Base-by-base conservation (phyloP, 1,284 basidiomycete genomes). In the Hymenochaete sp. region DNA sequence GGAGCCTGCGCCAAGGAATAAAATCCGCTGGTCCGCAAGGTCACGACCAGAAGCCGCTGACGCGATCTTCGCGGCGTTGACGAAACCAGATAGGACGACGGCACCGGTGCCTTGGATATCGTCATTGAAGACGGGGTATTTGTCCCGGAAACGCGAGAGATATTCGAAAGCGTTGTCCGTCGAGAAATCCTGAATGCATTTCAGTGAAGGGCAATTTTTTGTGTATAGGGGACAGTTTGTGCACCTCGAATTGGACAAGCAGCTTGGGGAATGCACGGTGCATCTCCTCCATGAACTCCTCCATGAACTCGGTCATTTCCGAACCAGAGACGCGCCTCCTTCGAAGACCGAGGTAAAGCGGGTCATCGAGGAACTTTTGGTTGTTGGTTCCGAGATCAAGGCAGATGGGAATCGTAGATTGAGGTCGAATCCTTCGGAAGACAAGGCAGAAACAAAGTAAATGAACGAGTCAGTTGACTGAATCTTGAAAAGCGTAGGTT, bases 231-330 rank as follows among this genome's bases (percentile, higher is more conserved):
- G 42, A 18, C n/a, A n/a, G n/a, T n/a, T n/a, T n/a, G 27, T 58
- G 29, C 44, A 75, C 79, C 67, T 96, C 93, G 58, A 95, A 95
- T 65, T 96, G 93, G 47, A 95, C 73, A 57, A 95, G 75, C 43
- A 90, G 74, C 60, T 88, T 84, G 1, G 93, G 92, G 71, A 84
- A 90, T 38, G 73, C 67, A 31, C 62, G 58, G 21, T 73, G 65
- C 69, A 91, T 86, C 58, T 88, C 89, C 24, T 68, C 62, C 89
- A 96, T 93, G 63, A 96, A 93, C 60, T 90, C 86, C 58, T 95
- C 90, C 81, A 96, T 88, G 62, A 96, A 93, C 49, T 74, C 82
- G 38, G 72, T 68, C 70, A 83, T 82, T 54, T 81, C 78, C 31
- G 69, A 67, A 22, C 80, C 75, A 1, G 75, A 67, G 11, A 80